Base-by-base conservation (phyloP, 768 basidiomycete genomes). In the Mrakia frigida region DNA sequence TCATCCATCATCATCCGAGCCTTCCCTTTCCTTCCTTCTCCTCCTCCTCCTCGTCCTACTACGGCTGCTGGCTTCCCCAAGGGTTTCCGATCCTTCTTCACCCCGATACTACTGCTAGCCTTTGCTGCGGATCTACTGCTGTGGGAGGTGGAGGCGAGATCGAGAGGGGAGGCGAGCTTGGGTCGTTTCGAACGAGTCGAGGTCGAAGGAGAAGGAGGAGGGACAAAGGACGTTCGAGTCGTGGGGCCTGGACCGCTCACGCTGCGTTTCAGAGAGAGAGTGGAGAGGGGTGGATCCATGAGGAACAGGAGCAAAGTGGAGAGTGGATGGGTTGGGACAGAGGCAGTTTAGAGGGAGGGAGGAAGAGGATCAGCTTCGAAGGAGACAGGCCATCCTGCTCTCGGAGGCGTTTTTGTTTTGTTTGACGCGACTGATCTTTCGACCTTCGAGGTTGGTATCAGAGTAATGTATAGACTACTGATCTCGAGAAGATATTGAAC, bases 1-100 rank as follows among this genome's bases (percentile, higher is more conserved):
- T 68, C 65, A 13, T 68, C 65, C 65, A 68, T 68, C 65, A 68
- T 68, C 37, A 68, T 35, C 37, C 37, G 18, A 0, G 65, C 65
- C 65, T n/a, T 68, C 10, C 65, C 65, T 39, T 68, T 68, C 18
- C 65, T 35, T n/a, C 35, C 37, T 1, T 16, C 65, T 1, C 14
- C 37, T 25, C 37, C 37, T 6, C 10, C 25, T 6, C 5, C 63
- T n/a, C n/a, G n/a, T n/a, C n/a, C n/a, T n/a, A n/a, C n/a, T n/a
- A n/a, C n/a, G n/a, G n/a, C n/a, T 31, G 35, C 33, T 18, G 61
- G 25, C 61, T 16, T 33, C 56, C 56, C 25, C 28, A 21, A 11
- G 16, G 56, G 23, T 28, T n/a, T 28, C 14, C 31, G 28, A 65
- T 65, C 37, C 63, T 16, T 65, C 63, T n/a, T n/a, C n/a, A n/a